Base-by-base conservation (phyloP, 2,329 filamentous ascomycete genomes). In the Claviceps cyperi region DNA sequence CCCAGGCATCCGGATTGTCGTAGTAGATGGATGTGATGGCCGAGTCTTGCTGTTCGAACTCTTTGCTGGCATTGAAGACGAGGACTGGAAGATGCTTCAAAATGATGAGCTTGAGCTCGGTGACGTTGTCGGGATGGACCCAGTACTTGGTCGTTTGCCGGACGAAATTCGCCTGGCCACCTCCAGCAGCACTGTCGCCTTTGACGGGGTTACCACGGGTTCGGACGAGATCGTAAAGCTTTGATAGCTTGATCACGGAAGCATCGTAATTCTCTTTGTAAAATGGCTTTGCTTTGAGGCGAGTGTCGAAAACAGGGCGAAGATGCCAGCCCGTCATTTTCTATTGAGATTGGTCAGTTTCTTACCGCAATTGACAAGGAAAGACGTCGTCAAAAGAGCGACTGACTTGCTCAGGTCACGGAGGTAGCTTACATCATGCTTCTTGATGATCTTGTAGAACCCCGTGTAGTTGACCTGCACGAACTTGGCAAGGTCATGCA, bases 371-470 rank as follows among this genome's bases (percentile, higher is more conserved):
- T 32, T 32, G 28, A 32, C 28, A 32, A 32, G 28, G 28, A 32
- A 32, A 32, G 28, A 32, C 28, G 4, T 11, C 28, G 28, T 4
- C 28, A 32, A 11, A 4, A 32, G 28, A 4, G 9, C 9, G 11
- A 32, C 11, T 39, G 6, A 39, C 4, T 39, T 39, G 14, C n/a
- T 15, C n/a, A 15, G 17, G 17, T 40, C 38, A 40, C 22, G 21
- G 47, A 24, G 13, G 5, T 11, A 38, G 55, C 84, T 59, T 68
- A 91, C 86, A 70, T 96, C 92, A 67, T 98, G 92, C 75, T 98
- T 98, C 76, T 98, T 98, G 69, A 98, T 95, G 56, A 98, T 98
- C 75, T 98, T 98, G 73, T 96, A 94, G 66, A 98, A 98, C 5
- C 92, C 92, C 0, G 91, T 97, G 64, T 98, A 98, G 70, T 98